These are phyloP conservation scores for Camellia oleifera DNA, from an alignment of 179 eudicot species.

Conservation along the genomic window DNA sequence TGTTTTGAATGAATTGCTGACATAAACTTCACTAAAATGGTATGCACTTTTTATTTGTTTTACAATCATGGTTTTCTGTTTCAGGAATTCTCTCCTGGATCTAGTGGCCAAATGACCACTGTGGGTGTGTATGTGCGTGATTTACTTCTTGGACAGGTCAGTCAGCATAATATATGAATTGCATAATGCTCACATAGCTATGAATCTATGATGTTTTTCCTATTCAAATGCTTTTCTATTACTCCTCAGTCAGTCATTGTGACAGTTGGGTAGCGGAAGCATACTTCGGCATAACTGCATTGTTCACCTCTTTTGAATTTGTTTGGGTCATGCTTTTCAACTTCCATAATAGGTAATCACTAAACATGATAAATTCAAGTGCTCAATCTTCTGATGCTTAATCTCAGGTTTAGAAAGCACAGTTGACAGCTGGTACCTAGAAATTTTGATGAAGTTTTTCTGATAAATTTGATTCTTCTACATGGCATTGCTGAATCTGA, in stretches of 20 bases:
- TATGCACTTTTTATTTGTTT: not conserved
- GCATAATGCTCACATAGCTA: not conserved
- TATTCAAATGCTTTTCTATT: conserved; percentile 7
- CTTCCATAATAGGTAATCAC: not conserved
- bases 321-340: not conserved
- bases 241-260: not conserved
- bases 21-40: not conserved
- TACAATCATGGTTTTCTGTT: conserved; percentile 15
- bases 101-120: conserved; percentile 81
- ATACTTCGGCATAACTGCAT: not conserved
- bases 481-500: not conserved
- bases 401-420: not conserved
- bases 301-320: conserved; percentile 13
- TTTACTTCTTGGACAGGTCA: conserved; percentile 98
- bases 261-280: conserved; percentile 1
- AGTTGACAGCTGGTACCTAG: not conserved
- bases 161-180: conserved; percentile 13
- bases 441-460: not conserved
- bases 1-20: not conserved
- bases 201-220: not conserved
- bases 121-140: conserved; percentile 98
- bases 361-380: not conserved
- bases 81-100: conserved; percentile 98
- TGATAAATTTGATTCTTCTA: not conserved
- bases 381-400: not conserved